These are phyloP conservation scores for Tillandsia fasciculata DNA, from an alignment of 176 grass and related monocot genomes.

Conservation along the genomic window DNA sequence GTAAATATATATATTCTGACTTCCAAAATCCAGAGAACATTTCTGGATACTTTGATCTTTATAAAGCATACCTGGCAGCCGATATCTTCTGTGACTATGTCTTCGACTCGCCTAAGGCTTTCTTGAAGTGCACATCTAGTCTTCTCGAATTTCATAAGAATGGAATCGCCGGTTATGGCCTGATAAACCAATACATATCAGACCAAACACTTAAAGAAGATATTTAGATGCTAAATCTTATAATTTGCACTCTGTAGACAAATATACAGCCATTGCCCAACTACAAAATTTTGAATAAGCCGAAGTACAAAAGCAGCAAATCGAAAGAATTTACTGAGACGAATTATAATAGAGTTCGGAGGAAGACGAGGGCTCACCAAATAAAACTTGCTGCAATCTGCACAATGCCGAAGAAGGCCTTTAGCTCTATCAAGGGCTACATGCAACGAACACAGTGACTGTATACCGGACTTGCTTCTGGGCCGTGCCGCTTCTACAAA, in stretches of 20 bases:
- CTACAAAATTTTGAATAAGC: too few species aligned
- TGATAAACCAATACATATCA: constrained; percentile 27
- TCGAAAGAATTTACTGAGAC: too few species aligned
- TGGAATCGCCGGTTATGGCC: constrained; percentile 88
- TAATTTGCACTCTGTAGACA: not conserved
- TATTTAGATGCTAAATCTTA: not conserved
- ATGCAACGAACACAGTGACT: constrained; percentile 78
- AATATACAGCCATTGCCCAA: not conserved
- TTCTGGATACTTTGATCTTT: constrained; percentile 5
- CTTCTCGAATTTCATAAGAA: constrained; percentile 95
- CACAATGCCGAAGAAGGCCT: constrained; percentile 76
- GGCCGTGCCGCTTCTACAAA: constrained; percentile 88
- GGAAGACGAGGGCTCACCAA: constrained; percentile 40
- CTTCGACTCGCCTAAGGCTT: constrained; percentile 68
- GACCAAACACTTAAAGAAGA: not conserved
- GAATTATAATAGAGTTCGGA: not conserved
- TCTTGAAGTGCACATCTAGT: constrained; percentile 59
- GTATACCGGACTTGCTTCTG: constrained; percentile 96
- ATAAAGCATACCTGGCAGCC: constrained; percentile 52
- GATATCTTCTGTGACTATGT: constrained; percentile 86
- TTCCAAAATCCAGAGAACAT: not conserved
- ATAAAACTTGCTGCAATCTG: constrained; percentile 89
- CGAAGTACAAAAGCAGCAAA: too few species aligned
- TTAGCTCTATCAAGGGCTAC: constrained; percentile 88
- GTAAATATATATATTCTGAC: not conserved